Evolutionary conservation across 75 land plant species (phyloP).

Genomic region (Azolla pinnata): DNA sequence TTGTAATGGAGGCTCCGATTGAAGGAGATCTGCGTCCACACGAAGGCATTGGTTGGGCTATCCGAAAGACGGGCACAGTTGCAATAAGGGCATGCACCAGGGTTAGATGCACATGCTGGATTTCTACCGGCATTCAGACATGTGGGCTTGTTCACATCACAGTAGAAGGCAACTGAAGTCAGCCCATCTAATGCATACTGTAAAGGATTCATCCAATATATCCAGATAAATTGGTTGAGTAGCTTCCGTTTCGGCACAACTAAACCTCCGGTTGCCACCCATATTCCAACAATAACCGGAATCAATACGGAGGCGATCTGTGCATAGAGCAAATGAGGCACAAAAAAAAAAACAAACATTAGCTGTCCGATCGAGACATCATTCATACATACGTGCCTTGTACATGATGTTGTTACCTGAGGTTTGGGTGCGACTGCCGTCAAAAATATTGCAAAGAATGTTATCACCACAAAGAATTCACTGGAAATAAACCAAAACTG

Average conservation of each 20-base stretch:
- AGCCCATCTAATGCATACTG: slow-evolving; percentile 33
- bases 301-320: slow-evolving; percentile 29
- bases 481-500: slow-evolving; percentile 26
- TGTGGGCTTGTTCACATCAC: slow-evolving; percentile 22
- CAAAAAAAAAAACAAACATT: no score
- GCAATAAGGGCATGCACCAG: slow-evolving; percentile 21
- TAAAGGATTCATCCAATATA: slow-evolving; percentile 43
- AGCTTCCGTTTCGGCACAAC: slow-evolving; percentile 25
- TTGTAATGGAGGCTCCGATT: slow-evolving; percentile 19
- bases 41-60: slow-evolving; percentile 21
- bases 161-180: slow-evolving; percentile 37
- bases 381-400: no score
- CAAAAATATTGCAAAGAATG: slow-evolving; percentile 33
- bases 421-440: slow-evolving; percentile 27
- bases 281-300: slow-evolving; percentile 29
- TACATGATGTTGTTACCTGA: not conserved
- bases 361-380: no score
- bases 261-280: slow-evolving; percentile 34
- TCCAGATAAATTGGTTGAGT: slow-evolving; percentile 18
- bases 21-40: slow-evolving; percentile 28
- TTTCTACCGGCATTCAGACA: slow-evolving; percentile 2
- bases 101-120: slow-evolving; percentile 16
- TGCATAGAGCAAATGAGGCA: no score
- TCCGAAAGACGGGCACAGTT: slow-evolving; percentile 31
- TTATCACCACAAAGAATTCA: slow-evolving; percentile 27